A percentile compares a stretch with the other conserved stretches of the same genome.
These are phyloP conservation scores for Epichloe baconii DNA, from an alignment of 2,329 filamentous ascomycete species.

Conservation along the genomic window DNA sequence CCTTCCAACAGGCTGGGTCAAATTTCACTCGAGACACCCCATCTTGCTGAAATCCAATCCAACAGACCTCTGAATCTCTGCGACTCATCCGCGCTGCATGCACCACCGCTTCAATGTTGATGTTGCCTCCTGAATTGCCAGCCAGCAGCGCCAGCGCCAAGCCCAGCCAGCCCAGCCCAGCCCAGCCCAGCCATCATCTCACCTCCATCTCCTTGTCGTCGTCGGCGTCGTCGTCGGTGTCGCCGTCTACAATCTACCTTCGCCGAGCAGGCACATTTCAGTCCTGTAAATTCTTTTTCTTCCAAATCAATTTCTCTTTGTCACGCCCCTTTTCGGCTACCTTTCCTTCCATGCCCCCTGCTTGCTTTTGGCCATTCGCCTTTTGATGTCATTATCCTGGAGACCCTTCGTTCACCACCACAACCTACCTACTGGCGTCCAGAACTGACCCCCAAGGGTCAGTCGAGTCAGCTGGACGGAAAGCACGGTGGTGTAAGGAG, in stretches of 20 bases:
- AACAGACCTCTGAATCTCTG: background rate
- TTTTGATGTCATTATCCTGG: conserved; percentile 1
- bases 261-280: background rate
- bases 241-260: background rate
- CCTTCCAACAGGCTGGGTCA: background rate
- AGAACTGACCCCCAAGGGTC: background rate
- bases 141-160: background rate
- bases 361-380: background rate
- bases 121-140: background rate
- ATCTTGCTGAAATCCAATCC: background rate
- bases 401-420: background rate
- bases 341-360: background rate
- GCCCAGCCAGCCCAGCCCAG: background rate
- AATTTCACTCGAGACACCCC: background rate
- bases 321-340: background rate
- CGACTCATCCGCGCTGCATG: background rate
- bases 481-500: background rate
- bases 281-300: background rate
- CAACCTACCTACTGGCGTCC: background rate
- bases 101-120: too few relatives aligned
- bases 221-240: background rate
- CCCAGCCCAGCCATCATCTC: background rate
- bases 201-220: too few relatives aligned
- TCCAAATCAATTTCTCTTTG: background rate
- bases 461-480: background rate